Evolutionary conservation across 2,329 filamentous ascomycete genomes (phyloP).

Genomic region (Neospermospora avenae): DNA sequence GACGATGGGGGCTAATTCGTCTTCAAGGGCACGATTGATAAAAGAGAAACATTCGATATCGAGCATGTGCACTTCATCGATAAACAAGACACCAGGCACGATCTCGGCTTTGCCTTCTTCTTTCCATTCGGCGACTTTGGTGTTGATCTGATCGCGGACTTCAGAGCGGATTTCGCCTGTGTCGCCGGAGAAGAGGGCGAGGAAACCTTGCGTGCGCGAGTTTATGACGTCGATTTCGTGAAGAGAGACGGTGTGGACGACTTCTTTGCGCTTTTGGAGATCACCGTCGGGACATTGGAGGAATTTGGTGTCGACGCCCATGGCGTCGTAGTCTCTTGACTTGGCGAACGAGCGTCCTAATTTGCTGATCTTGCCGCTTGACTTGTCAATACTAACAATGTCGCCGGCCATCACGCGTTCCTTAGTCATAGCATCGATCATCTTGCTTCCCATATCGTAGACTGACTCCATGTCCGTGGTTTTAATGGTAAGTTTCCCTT

Average conservation of each 20-base stretch:
- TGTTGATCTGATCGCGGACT: conserved; percentile 98
- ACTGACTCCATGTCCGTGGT: conserved; percentile 99
- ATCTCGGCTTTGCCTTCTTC: conserved; percentile 99
- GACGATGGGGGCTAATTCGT: conserved; percentile 91
- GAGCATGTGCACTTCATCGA: conserved; percentile 99
- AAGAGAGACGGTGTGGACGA: conserved; percentile 92
- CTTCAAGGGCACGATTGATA: conserved; percentile 94
- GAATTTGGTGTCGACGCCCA: conserved; percentile 98
- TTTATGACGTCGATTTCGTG: conserved; percentile 99
- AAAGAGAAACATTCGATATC: conserved; percentile 99
- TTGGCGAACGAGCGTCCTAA: conserved; percentile 91
- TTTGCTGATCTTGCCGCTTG: conserved; percentile 96
- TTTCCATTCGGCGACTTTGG: conserved; percentile 98
- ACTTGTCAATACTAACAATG: conserved; percentile 98
- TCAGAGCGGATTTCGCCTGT: conserved; percentile 97
- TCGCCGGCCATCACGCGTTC: conserved; percentile 98
- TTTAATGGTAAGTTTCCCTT: conserved; percentile 98
- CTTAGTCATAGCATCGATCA: conserved; percentile 99
- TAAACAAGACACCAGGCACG: conserved; percentile 93
- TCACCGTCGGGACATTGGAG: conserved; percentile 97
- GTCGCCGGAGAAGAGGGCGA: conserved; percentile 95
- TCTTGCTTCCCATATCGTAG: conserved; percentile 99
- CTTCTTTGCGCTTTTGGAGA: conserved; percentile 94
- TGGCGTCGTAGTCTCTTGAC: conserved; percentile 96
- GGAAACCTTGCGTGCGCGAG: conserved; percentile 95